These are phyloP conservation scores for Lactuca sativa DNA, from an alignment of 129 eudicot genomes.

Conservation along the genomic window DNA sequence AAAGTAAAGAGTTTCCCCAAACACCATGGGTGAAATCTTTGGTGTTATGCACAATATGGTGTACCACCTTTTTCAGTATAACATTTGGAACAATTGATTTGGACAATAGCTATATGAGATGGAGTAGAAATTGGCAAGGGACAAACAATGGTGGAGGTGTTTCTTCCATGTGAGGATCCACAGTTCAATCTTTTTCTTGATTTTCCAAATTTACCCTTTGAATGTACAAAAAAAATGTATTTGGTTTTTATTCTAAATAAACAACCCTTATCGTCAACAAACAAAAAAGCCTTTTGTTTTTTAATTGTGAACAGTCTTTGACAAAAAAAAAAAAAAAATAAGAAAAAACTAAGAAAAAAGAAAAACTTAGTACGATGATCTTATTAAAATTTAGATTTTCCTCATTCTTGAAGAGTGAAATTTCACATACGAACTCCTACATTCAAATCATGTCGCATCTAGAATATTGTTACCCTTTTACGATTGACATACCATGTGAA, in stretches of 20 bases:
- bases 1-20: constrained; percentile 34
- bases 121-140: constrained; percentile 32
- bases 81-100: constrained; percentile 35
- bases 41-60: constrained; percentile 38
- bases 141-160: constrained; percentile 48
- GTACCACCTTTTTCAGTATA: constrained; percentile 38
- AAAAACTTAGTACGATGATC: background rate
- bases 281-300: background rate
- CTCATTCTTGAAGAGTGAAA: background rate
- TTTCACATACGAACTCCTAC: too few species aligned
- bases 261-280: background rate
- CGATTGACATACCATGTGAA: too few species aligned
- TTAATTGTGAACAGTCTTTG: background rate
- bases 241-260: background rate
- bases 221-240: background rate
- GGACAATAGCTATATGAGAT: constrained; percentile 38
- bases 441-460: too few species aligned
- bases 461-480: too few species aligned
- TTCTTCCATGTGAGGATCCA: constrained; percentile 46
- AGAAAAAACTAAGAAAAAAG: too few species aligned
- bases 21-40: constrained; percentile 46
- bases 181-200: constrained; percentile 21
- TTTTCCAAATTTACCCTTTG: constrained; percentile 14
- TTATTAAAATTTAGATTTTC: background rate
- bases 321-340: background rate